Evolutionary conservation across 257 asterid species (phyloP), one percentile per base, ranked within the genome.

Genomic region (Voacanga thouarsii): DNA sequence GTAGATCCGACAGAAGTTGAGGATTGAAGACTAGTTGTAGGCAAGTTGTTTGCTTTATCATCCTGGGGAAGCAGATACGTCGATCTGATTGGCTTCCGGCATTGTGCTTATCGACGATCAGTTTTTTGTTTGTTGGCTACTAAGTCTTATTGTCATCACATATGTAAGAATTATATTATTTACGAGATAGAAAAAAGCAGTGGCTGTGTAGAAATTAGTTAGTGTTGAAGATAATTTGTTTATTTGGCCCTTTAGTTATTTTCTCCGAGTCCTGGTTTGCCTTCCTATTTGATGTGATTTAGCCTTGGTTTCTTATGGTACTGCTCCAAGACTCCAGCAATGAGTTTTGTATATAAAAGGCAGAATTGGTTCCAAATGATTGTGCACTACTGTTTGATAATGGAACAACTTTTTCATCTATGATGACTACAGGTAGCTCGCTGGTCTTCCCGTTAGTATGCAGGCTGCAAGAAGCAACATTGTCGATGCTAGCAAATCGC

Each of bases 1-100:
- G 78, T 33, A 77, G 85, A 81, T 67, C 87, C 43, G 86, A 80
- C 53, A 71, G 85, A 81, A 71, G 69, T 71, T 66, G 74, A 81
- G 68, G 65, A 49, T 41, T 18, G 76, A 74, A 71, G 72, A 78
- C n/a, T 47, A 64, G 80, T 19, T 71, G 51, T 77, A 78, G 44
- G 60, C 37, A 37, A 66, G 45, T 37, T n/a, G 33, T 73, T 39
- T 44, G 39, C 65, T 49, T 51, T 68, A 44, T 41, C 79, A 61
- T 70, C 33, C 0, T 71, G 75, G 71, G 16, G 18, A 41, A 41
- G 30, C 53, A 19, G 24, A 79, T 30, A 10, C 59, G 50, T 74
- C 47, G 57, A 55, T 68, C 3, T 5, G 11, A 61, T 51, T 16
- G 16, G 51, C 76, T 45, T 7, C 51, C 37, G 76, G 72, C 24